Conservation (phyloP, 352 stramenopile species). For the Hyaloperonospora brassicae region DNA sequence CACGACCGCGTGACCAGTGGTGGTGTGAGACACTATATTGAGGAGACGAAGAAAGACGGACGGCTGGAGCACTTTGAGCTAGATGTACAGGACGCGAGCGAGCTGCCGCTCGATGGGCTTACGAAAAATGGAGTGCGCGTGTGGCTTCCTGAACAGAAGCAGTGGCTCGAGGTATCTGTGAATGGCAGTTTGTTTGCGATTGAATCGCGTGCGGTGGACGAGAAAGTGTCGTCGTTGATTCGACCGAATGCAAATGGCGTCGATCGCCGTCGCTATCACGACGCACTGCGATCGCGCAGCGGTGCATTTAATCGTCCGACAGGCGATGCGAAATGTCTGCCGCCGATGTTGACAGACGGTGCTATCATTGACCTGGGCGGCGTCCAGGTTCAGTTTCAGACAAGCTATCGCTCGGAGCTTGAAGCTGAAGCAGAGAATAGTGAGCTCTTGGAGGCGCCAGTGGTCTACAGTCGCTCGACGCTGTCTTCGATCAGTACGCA, state of each 20-base stretch:
- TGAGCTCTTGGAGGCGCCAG: constrained; percentile 20
- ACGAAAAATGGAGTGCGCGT: constrained; percentile 79
- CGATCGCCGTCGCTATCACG: constrained; percentile 13
- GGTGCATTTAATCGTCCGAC: constrained; percentile 62
- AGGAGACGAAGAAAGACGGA: constrained; percentile 21
- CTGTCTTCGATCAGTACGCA: constrained; percentile 51
- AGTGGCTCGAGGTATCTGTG: constrained; percentile 78
- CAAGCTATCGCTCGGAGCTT: constrained; percentile 22
- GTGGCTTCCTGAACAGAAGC: constrained; percentile 60
- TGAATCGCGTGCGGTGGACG: constrained; percentile 29
- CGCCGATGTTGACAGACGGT: constrained; percentile 53
- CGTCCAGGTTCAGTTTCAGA: constrained; percentile 72
- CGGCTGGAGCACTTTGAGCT: constrained; percentile 40
- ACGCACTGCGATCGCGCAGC: constrained; percentile 30
- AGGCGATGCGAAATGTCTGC: constrained; percentile 23
- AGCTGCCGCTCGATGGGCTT: constrained; percentile 53
- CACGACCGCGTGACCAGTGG: not conserved
- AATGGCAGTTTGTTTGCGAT: constrained; percentile 71
- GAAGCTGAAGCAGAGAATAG: constrained; percentile 21
- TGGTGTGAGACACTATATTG: constrained; percentile 15
- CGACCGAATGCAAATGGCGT: constrained; percentile 7
- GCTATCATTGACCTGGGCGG: constrained; percentile 71
- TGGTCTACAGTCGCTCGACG: constrained; percentile 27
- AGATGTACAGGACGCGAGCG: constrained; percentile 26
- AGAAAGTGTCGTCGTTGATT: not conserved